Evolutionary conservation across 2,329 filamentous ascomycete genomes (phyloP).

Genomic region (Microdochium paspali): DNA sequence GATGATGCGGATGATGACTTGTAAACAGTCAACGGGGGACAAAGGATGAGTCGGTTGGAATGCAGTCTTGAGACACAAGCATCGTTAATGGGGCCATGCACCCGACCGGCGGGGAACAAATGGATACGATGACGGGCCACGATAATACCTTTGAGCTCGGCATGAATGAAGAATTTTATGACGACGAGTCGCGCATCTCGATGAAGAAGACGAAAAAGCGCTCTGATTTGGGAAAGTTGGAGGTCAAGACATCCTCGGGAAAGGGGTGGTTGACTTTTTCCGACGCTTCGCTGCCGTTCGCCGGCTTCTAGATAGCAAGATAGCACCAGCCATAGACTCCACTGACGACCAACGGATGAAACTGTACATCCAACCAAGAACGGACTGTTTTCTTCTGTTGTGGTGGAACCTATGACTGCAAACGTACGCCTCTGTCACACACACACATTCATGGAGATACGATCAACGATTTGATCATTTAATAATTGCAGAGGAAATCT

Average conservation of each 20-base stretch:
- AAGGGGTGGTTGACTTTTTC: conserved; percentile 11
- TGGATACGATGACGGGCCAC: conserved; percentile 12
- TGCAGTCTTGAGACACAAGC: conserved; percentile 1
- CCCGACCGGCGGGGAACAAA: conserved; percentile 5
- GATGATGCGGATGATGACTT: conserved; percentile 76
- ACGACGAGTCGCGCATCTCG: conserved; percentile 12
- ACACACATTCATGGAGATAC: too few species aligned
- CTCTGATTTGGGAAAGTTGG: conserved; percentile 12
- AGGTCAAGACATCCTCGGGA: conserved; percentile 6
- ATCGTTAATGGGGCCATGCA: too few species aligned
- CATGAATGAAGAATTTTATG: conserved; percentile 13
- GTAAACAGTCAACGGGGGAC: conserved; percentile 27
- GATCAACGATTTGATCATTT: too few species aligned
- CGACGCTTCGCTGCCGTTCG: conserved; percentile 16
- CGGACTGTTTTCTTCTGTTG: neutral
- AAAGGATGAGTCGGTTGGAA: conserved; percentile 5
- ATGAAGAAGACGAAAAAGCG: neutral
- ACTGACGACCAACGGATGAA: conserved; percentile 13
- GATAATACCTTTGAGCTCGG: conserved; percentile 15
- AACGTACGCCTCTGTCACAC: neutral
- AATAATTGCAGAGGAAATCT: too few species aligned
- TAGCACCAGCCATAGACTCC: conserved; percentile 16
- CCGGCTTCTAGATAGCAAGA: conserved; percentile 23
- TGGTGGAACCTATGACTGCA: neutral
- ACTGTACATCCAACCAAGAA: neutral